A percentile compares a stretch with the other conserved stretches of the same genome.
These are phyloP conservation scores for Penicillium argentinense DNA, from an alignment of 495 filamentous ascomycete species.

Conservation along the genomic window DNA sequence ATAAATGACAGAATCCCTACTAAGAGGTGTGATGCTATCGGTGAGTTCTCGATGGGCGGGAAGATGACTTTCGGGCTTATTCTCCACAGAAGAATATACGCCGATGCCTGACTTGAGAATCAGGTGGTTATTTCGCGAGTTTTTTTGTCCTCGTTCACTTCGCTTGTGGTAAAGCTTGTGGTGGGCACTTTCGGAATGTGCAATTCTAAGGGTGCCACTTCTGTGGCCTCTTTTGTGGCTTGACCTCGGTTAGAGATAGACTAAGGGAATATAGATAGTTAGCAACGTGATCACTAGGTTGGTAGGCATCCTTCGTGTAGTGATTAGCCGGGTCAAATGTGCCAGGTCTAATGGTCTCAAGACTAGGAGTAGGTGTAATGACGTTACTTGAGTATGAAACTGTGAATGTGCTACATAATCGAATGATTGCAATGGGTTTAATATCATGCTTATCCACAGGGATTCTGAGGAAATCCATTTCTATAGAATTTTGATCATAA, in stretches of 20 bases:
- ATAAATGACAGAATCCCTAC: not conserved
- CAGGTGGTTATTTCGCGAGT: not conserved
- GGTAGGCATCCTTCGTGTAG: constrained; percentile 1
- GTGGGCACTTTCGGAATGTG: no score
- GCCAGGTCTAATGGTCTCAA: constrained; percentile 2
- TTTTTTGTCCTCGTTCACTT: no score
- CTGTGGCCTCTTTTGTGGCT: no score
- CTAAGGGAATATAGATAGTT: constrained; percentile 4
- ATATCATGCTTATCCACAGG: constrained; percentile 3
- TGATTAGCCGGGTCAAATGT: not conserved
- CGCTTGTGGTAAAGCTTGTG: no score
- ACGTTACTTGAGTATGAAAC: constrained; percentile 1
- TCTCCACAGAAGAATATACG: not conserved
- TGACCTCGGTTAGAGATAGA: not conserved
- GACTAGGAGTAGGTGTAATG: not conserved
- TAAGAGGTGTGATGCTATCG: not conserved
- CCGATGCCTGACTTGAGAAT: constrained; percentile 1
- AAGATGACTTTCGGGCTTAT: not conserved
- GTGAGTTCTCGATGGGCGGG: not conserved
- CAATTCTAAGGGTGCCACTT: constrained; percentile 2
- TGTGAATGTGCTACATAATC: not conserved
- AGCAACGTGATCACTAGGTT: constrained; percentile 3
- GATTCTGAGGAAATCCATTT: constrained; percentile 1
- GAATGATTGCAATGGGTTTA: constrained; percentile 1
- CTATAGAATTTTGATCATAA: constrained; percentile 3